A percentile compares a stretch with the other conserved stretches of the same genome.
Evolutionary conservation across 1,139 yeast species (phyloP).

Genomic region (Taphrina flavorubra): DNA sequence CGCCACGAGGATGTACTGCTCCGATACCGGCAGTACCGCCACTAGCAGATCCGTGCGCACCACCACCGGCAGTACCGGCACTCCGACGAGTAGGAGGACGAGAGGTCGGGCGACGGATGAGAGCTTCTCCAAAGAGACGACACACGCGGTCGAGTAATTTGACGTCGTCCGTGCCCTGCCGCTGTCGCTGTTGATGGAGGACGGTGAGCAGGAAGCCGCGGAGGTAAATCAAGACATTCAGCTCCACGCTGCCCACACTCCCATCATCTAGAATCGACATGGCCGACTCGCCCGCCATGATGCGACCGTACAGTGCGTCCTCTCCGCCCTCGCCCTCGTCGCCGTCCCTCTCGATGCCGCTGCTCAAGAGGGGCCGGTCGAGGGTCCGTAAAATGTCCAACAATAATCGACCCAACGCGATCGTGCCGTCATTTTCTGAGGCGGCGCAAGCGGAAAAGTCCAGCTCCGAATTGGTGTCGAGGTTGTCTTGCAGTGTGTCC

Average conservation of each 20-base stretch:
- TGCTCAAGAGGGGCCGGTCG: constrained; percentile 20
- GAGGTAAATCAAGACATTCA: constrained; percentile 40
- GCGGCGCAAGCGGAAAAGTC: neutral
- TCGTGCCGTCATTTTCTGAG: neutral
- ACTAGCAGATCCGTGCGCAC: neutral
- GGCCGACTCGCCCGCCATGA: constrained; percentile 24
- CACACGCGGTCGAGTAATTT: constrained; percentile 6
- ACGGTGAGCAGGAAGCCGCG: constrained; percentile 25
- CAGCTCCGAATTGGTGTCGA: constrained; percentile 21
- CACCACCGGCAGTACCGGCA: too few species aligned
- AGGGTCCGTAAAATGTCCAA: constrained; percentile 25
- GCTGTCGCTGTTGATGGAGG: neutral
- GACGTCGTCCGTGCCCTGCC: neutral
- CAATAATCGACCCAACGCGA: constrained; percentile 21
- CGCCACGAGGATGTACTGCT: too few species aligned
- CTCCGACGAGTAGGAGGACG: too few species aligned
- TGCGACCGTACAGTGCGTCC: constrained; percentile 10
- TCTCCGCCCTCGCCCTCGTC: neutral
- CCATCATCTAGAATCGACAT: constrained; percentile 36
- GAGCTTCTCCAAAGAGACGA: constrained; percentile 1
- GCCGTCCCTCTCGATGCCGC: too few species aligned
- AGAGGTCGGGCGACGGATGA: neutral
- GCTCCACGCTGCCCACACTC: constrained; percentile 13
- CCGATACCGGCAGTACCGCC: neutral
- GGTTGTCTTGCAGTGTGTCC: constrained; percentile 20